phyloP scores from a whole-genome alignment of 2,329 filamentous ascomycete species.

The Tolypocladium paradoxum region DNA sequence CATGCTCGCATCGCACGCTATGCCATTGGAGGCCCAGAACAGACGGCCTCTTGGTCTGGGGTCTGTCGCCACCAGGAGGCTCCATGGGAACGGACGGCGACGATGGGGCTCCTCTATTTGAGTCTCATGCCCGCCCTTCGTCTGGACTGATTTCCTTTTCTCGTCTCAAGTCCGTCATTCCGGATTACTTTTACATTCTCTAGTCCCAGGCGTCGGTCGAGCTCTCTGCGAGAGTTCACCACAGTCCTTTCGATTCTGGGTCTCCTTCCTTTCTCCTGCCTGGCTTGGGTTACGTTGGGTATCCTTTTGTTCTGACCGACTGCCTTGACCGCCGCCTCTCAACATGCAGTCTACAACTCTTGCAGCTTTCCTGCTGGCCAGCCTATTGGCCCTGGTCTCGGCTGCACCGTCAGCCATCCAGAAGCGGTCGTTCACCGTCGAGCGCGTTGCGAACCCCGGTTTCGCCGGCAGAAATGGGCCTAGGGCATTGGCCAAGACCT shows the following conservation, averaged over 20 bases:
- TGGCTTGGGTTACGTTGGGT: neutral
- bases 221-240: neutral
- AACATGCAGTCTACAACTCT: constrained; percentile 8
- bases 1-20: neutral
- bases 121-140: neutral
- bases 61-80: neutral
- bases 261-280: neutral
- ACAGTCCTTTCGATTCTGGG: neutral
- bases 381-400: constrained; percentile 35
- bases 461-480: constrained; percentile 47
- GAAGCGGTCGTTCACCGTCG: constrained; percentile 52
- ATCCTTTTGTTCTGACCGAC: neutral
- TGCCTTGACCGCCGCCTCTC: neutral
- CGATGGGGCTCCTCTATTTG: neutral
- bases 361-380: constrained; percentile 25
- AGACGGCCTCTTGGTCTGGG: neutral
- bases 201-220: neutral
- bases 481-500: constrained; percentile 51
- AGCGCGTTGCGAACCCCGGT: constrained; percentile 42
- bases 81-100: neutral
- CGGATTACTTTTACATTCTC: neutral
- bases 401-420: constrained; percentile 32
- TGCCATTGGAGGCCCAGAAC: neutral
- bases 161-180: neutral
- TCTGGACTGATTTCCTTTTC: neutral